These are phyloP conservation scores for Alternaria panax DNA, from an alignment of 2,329 filamentous ascomycete genomes.

Conservation along the genomic window DNA sequence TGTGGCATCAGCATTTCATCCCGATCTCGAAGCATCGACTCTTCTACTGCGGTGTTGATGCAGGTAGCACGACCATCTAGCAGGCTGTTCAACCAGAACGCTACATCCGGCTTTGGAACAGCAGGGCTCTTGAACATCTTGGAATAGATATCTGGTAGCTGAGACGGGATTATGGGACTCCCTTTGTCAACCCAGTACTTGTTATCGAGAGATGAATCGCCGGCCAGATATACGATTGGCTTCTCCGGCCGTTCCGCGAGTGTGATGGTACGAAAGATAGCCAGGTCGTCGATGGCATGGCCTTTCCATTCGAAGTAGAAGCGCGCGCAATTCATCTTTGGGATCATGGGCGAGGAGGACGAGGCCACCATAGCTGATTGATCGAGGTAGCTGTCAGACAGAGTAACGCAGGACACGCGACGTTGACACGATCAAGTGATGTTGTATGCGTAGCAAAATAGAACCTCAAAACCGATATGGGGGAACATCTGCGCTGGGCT, in stretches of 20 bases:
- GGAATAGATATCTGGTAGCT: slow-evolving; percentile 40
- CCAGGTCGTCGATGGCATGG: slow-evolving; percentile 43
- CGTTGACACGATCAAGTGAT: neutral
- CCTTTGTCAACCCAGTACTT: slow-evolving; percentile 45
- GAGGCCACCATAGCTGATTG: neutral
- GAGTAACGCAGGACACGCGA: neutral
- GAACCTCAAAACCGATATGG: neutral
- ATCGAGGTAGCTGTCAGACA: neutral
- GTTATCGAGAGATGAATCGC: slow-evolving; percentile 51
- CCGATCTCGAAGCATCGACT: slow-evolving; percentile 44
- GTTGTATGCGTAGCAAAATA: neutral
- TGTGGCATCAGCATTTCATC: slow-evolving; percentile 37
- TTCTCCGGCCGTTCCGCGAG: slow-evolving; percentile 30
- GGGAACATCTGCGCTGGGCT: neutral
- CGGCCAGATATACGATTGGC: slow-evolving; percentile 48
- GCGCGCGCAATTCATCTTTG: slow-evolving; percentile 29
- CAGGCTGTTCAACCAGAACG: slow-evolving; percentile 49
- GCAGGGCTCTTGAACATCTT: slow-evolving; percentile 30
- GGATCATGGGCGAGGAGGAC: neutral
- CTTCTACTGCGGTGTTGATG: slow-evolving; percentile 48
- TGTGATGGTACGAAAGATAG: slow-evolving; percentile 33
- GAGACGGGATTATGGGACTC: slow-evolving; percentile 12
- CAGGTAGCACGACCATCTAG: slow-evolving; percentile 43
- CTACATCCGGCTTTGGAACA: slow-evolving; percentile 42
- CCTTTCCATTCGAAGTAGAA: slow-evolving; percentile 49